Evolutionary conservation across 352 stramenopile genomes (phyloP).

Genomic region (Blastocystis sp.): DNA sequence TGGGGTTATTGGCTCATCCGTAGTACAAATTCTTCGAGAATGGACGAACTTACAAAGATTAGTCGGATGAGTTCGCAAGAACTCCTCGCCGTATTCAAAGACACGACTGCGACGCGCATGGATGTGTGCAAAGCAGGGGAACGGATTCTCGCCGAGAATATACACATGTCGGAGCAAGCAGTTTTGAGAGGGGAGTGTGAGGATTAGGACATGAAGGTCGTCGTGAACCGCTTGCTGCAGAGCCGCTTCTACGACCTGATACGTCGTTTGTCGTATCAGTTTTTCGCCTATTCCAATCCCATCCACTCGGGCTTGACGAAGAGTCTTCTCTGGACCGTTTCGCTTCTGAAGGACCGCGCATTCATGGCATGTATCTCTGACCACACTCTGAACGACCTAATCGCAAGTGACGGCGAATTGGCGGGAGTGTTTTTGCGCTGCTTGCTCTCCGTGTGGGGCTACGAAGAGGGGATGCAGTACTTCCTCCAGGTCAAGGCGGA

Average conservation of each 20-base stretch:
- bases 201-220: slow-evolving; percentile 16
- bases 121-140: slow-evolving; percentile 56
- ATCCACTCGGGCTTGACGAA: slow-evolving; percentile 38
- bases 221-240: slow-evolving; percentile 17
- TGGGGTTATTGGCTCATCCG: too few relatives aligned
- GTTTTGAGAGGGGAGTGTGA: not conserved
- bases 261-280: not conserved
- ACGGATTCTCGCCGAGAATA: not conserved
- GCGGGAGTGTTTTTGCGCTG: slow-evolving; percentile 8
- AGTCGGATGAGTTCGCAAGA: not conserved
- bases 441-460: not conserved
- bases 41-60: too few relatives aligned
- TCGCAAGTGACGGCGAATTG: slow-evolving; percentile 16
- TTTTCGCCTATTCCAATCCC: not conserved
- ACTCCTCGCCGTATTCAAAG: slow-evolving; percentile 23
- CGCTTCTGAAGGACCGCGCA: not conserved
- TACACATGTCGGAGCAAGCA: slow-evolving; percentile 6
- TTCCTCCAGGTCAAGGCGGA: slow-evolving; percentile 14
- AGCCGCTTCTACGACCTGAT: slow-evolving; percentile 47
- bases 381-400: not conserved
- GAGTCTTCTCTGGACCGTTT: not conserved
- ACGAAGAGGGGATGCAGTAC: slow-evolving; percentile 63
- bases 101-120: slow-evolving; percentile 13
- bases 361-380: not conserved
- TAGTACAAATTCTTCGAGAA: too few relatives aligned